Evolutionary conservation across 2,329 filamentous ascomycete genomes (phyloP), one percentile per base, ranked within the genome.

Genomic region (Epichloe typhina): DNA sequence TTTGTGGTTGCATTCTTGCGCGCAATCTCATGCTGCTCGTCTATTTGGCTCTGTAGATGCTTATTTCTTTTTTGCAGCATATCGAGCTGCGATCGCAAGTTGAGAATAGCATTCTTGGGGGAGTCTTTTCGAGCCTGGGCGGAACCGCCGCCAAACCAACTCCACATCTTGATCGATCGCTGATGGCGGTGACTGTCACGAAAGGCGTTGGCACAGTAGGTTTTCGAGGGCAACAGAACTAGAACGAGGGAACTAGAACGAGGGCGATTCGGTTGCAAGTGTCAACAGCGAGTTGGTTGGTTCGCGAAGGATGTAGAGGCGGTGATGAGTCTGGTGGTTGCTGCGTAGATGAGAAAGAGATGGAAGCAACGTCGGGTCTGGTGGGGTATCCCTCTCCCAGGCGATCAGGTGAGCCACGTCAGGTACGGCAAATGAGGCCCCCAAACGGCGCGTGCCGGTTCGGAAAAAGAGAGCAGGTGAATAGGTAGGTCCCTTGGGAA

Each of bases 31-130:
- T 95, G 88, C 68, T 97, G 90, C 68, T 97, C 89, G 26, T 88
- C 84, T 74, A 97, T 95, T 73, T 95, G 89, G 56, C 79, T 86
- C 69, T 93, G 85, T 55, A 97, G 71, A 65, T 97, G 88, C 68
- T 81, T 86, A 75, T 97, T 90, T 54, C 91, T 80, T 78, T 98
- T 98, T 72, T 94, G 88, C 64, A 98, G 77, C 90, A 97, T 97
- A 61, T 96, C 91, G 43, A 97, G 77, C 73, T 96, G 91, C 63
- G 84, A 79, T 60, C 93, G 82, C 63, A 98, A 74, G 54, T 80
- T 80, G 52, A 98, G 76, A 62, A 98, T 98, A 59, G 93, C 93
- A 74, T 95, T 93, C 79, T 98, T 98, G 52, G 93, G 88, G 88
- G 82, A 85, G 72, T 96, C 88, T 74, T 94, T 95, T 72, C 84